Base-by-base conservation (phyloP, 805 yeast species). In the Candida awuae region DNA sequence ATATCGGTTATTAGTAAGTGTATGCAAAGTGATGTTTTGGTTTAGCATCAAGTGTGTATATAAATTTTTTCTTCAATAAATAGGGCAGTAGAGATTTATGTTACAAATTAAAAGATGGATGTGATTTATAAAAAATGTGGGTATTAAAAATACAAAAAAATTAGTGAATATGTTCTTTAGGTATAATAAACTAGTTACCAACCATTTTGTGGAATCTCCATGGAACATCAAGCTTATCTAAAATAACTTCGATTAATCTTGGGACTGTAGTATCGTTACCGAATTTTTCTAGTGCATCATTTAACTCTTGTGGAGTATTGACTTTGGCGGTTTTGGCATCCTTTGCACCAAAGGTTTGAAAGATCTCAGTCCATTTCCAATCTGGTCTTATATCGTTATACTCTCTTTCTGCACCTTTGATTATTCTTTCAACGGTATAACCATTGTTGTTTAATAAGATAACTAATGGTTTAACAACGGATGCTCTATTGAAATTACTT, bases 401-500 rank as follows among this genome's bases (percentile, higher is more conserved):
- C 1, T 71, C 60, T 55, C 84, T 74, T 20, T 71, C 63, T 21
- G 85, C 81, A 4, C 96, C 97, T 54, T 78, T 73, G 49, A 88
- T 84, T 18, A 80, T 74, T 56, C 96, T 74, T 65, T 88, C 97
- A 35, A 88, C 86, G 0, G 95, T 81, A 63, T 88, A 88, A 1
- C 97, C 97, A 41, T 73, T 71, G 61, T 88, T 88, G 62, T 88
- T 88, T 61, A 86, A 65, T 37, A 88, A 60, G 49, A 87, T 72
- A 20, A 88, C 70, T 30, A 80, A 73, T 17, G 94, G 85, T 27
- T 72, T 73, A 30, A 81, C 66, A 2, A 84, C 69, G 1, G 85
- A 74, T 35, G 80, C 59, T 31, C 55, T 41, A 37, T 47, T 45
- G 38, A 49, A 58, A 27, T 50, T 52, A 12, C 59, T 45, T 13